Conservation (phyloP, 1,284 basidiomycete genomes). For the Coniferiporia sulphurascens region DNA sequence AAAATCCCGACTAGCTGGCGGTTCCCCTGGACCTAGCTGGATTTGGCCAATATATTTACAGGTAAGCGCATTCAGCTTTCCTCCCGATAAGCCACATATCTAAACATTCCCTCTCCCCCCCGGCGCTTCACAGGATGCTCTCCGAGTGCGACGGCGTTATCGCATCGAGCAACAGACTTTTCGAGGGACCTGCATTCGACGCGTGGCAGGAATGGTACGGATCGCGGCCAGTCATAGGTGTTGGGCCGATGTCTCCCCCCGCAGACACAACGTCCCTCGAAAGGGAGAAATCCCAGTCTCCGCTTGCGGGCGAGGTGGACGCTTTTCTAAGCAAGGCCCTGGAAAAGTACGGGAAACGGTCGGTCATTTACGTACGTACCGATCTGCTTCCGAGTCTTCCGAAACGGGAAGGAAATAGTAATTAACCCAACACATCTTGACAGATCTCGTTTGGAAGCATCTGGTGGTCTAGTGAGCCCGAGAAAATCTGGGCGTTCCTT, state of each 20-base stretch:
- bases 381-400: not conserved
- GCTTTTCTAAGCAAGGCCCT: conserved; percentile 7
- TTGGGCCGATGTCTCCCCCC: conserved; percentile 1
- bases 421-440: not conserved
- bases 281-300: not conserved
- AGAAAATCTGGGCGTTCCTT: conserved; percentile 16
- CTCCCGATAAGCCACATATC: not conserved
- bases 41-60: conserved; percentile 1
- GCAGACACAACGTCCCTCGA: not conserved
- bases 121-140: not conserved
- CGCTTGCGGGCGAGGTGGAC: not conserved
- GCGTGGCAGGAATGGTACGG: conserved; percentile 8
- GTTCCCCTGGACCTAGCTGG: not conserved
- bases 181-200: conserved; percentile 2
- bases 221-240: not conserved
- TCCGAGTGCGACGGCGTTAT: conserved; percentile 11
- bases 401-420: not conserved
- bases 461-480: conserved; percentile 14
- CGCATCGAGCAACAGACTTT: not conserved
- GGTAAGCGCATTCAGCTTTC: not conserved
- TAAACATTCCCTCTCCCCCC: not conserved
- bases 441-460: conserved; percentile 19
- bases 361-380: conserved; percentile 14
- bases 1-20: not conserved
- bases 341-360: conserved; percentile 10